Conservation (phyloP, 2,329 filamentous ascomycete genomes). For the Fusarium sp. region DNA sequence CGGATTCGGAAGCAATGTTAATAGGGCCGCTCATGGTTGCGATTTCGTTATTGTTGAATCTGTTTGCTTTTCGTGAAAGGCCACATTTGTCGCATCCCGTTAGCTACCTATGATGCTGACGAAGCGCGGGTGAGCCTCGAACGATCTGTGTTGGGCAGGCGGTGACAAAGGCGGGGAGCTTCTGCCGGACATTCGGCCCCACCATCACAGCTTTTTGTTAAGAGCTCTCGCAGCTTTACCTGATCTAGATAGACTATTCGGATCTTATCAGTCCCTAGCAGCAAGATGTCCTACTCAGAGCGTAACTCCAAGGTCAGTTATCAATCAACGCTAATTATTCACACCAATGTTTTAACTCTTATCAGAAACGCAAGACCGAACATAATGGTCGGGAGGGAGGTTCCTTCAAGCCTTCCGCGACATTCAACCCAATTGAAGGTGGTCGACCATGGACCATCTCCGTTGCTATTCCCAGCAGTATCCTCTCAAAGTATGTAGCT, state of each 20-base stretch:
- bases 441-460: conserved; percentile 80
- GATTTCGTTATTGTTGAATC: conserved; percentile 21
- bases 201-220: conserved; percentile 39
- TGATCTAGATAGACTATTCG: conserved; percentile 5
- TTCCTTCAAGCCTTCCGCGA: conserved; percentile 73
- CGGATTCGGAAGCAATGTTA: conserved; percentile 71
- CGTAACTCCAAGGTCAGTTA: conserved; percentile 49
- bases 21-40: conserved; percentile 60
- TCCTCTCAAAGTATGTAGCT: conserved; percentile 74
- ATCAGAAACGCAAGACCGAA: conserved; percentile 64
- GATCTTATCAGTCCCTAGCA: conserved; percentile 1
- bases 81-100: conserved; percentile 39
- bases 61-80: conserved; percentile 22
- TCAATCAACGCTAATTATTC: neutral
- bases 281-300: conserved; percentile 50
- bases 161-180: conserved; percentile 35
- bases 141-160: conserved; percentile 34
- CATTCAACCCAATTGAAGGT: conserved; percentile 72
- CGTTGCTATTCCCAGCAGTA: conserved; percentile 81
- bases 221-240: conserved; percentile 10
- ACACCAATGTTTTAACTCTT: neutral
- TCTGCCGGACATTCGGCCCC: conserved; percentile 46
- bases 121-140: conserved; percentile 23
- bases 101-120: conserved; percentile 29
- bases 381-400: conserved; percentile 57